Evolutionary conservation across 2,329 filamentous ascomycete genomes (phyloP), one percentile per base, ranked within the genome.

Genomic region (Diaporthe sp.): DNA sequence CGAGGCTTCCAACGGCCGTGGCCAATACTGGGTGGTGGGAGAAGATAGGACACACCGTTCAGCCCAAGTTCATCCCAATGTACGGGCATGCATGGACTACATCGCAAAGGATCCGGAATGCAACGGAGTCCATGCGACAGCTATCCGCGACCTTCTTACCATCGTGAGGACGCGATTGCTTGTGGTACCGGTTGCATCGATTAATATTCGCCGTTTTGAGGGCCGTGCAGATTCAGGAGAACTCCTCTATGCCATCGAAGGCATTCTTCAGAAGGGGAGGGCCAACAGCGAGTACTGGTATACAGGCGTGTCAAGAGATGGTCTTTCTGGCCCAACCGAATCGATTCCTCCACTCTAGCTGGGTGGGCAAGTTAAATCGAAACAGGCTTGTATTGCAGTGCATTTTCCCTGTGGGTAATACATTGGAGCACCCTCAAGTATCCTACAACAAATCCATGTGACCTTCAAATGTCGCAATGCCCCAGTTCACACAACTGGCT

Each of bases 1-100:
- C 10, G 34, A 34, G 6, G 3, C 17, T 15, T 34, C 31, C 10
- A 6, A 28, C 39, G n/a, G n/a, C 15, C 12, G 17, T 9, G 28
- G 44, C n/a, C 70, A 44, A 19, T 72, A 62, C 25, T 72, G 57
- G 57, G 57, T 61, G 31, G 8, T 25, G 17, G 10, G 51, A 13
- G 8, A 22, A 12, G 3, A 10, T 22, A 37, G 22, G 7, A 37
- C 13, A 4, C n/a, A 34, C 2, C 4, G 31, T 12, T 13, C 13
- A 1, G 55, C 9, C 22, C 53, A 25, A 13, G 70, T 62, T 1
- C 53, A 72, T 22, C 51, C 49, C 7, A 6, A 17, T 4, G 57
- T 72, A 3, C 34, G n/a, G 37, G 22, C 13, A 2, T 72, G 39
- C 3, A 72, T 72, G 42, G 19, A 58, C 13, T 3, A 31, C 28